A percentile compares a stretch with the other conserved stretches of the same genome.
phyloP scores from a whole-genome alignment of 768 basidiomycete genomes.

The Leccinum longicurvipes region DNA sequence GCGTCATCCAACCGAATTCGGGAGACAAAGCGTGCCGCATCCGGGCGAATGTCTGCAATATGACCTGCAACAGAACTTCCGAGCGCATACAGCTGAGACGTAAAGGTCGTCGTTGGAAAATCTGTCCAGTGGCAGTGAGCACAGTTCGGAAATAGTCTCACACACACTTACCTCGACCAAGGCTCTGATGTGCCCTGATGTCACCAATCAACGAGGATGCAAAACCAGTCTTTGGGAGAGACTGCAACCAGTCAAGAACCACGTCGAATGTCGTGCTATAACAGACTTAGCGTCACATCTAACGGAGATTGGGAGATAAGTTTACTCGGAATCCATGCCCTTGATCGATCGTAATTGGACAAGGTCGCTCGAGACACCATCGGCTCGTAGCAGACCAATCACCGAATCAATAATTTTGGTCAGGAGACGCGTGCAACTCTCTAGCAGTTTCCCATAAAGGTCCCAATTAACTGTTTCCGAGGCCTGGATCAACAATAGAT shows the following conservation, averaged over 20 bases:
- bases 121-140: slow-evolving; percentile 21
- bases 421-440: slow-evolving; percentile 39
- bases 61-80: slow-evolving; percentile 33
- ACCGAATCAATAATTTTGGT: slow-evolving; percentile 35
- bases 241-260: slow-evolving; percentile 25
- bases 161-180: slow-evolving; percentile 23
- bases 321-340: slow-evolving; percentile 41
- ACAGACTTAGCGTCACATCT: neutral
- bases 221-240: slow-evolving; percentile 17
- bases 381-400: slow-evolving; percentile 27
- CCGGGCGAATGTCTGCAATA: slow-evolving; percentile 8
- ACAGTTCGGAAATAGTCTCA: neutral
- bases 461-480: slow-evolving; percentile 54
- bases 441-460: slow-evolving; percentile 45
- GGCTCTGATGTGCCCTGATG: slow-evolving; percentile 20
- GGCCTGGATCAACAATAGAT: neutral
- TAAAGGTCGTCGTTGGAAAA: slow-evolving; percentile 41
- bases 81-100: slow-evolving; percentile 47
- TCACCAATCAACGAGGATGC: slow-evolving; percentile 18
- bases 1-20: slow-evolving; percentile 23
- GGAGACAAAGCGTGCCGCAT: slow-evolving; percentile 8
- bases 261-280: slow-evolving; percentile 22
- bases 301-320: neutral
- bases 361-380: slow-evolving; percentile 28
- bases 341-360: slow-evolving; percentile 34